Conservation (phyloP, 768 basidiomycete species). For the Galerina sulciceps region DNA sequence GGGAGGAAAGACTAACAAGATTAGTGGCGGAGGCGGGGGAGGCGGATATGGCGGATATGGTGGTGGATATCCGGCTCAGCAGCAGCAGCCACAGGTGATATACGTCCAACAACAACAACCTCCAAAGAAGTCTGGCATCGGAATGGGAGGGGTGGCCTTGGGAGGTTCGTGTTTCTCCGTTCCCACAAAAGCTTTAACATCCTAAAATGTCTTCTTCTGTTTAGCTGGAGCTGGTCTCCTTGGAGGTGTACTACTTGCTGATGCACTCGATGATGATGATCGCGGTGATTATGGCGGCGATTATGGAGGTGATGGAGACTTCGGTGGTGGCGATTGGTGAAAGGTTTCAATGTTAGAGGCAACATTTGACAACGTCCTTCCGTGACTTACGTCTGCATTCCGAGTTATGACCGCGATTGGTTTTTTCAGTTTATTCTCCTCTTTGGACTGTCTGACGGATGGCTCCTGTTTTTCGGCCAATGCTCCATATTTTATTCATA, state of each 20-base stretch:
- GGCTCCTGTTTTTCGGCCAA: too few species aligned
- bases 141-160: slow-evolving; percentile 50
- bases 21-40: slow-evolving; percentile 13
- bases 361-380: neutral
- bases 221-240: slow-evolving; percentile 66
- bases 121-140: slow-evolving; percentile 46
- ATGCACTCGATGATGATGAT: slow-evolving; percentile 47
- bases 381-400: too few species aligned
- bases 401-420: too few species aligned
- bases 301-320: slow-evolving; percentile 22
- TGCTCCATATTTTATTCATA: too few species aligned
- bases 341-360: neutral
- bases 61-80: slow-evolving; percentile 21
- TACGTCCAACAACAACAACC: slow-evolving; percentile 39
- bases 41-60: slow-evolving; percentile 10
- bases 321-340: slow-evolving; percentile 16
- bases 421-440: too few species aligned
- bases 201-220: neutral
- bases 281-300: slow-evolving; percentile 21
- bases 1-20: slow-evolving; percentile 24
- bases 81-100: slow-evolving; percentile 34
- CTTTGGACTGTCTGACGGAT: too few species aligned
- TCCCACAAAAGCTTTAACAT: too few species aligned
- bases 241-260: slow-evolving; percentile 60
- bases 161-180: slow-evolving; percentile 40